phyloP scores from a whole-genome alignment of 345 rosid genomes.

The Gossypium stocksii region DNA sequence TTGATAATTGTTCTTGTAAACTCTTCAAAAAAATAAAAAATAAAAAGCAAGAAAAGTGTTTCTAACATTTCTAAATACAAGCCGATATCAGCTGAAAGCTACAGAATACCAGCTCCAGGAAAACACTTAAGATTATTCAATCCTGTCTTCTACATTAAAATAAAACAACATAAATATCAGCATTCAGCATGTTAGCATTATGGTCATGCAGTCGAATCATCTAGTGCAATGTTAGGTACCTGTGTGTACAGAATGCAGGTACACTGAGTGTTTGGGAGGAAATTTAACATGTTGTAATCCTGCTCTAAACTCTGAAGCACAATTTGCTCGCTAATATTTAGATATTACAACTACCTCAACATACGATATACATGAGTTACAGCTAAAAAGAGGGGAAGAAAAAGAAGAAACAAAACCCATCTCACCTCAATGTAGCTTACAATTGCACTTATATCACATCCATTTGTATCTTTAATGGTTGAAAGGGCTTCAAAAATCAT shows the following conservation, averaged over 20 bases:
- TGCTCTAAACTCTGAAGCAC: not conserved
- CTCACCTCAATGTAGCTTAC: conserved; percentile 62
- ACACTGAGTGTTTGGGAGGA: not conserved
- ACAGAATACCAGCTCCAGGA: not conserved
- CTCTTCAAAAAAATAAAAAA: no score
- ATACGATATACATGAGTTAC: not conserved
- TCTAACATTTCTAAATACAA: not conserved
- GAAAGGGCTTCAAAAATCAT: conserved; percentile 82
- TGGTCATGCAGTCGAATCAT: not conserved
- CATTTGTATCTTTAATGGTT: conserved; percentile 40
- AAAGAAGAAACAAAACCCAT: conserved; percentile 16
- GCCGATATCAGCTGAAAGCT: not conserved
- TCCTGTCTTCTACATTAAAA: not conserved
- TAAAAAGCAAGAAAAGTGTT: not conserved
- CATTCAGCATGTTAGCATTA: not conserved
- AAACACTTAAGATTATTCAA: not conserved
- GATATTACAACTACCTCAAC: not conserved
- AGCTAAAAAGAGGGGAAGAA: conserved; percentile 2
- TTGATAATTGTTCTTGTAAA: no score
- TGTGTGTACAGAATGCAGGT: not conserved
- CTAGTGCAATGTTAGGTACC: not conserved
- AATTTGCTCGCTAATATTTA: not conserved
- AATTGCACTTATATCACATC: conserved; percentile 55
- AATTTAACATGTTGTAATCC: not conserved
- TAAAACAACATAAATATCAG: not conserved